phyloP scores from a whole-genome alignment of 2,329 filamentous ascomycete genomes.

The Aspergillus sp. region DNA sequence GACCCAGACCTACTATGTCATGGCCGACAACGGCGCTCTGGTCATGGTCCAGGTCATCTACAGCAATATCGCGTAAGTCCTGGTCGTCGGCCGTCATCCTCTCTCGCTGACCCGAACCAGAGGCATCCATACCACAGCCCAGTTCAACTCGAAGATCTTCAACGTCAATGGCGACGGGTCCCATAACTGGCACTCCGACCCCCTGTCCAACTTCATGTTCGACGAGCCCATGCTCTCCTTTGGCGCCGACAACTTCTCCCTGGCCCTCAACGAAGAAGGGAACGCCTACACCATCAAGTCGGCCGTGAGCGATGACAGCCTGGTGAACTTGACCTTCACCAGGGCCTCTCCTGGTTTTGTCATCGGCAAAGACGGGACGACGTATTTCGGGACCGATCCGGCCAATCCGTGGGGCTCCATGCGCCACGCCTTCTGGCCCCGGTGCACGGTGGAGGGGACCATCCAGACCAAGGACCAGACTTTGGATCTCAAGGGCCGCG shows the following conservation, averaged over 20 bases:
- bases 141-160: slow-evolving; percentile 93
- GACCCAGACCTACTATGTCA: slow-evolving; percentile 89
- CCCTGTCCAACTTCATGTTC: slow-evolving; percentile 69
- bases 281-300: slow-evolving; percentile 83
- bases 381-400: slow-evolving; percentile 77
- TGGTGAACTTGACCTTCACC: slow-evolving; percentile 79
- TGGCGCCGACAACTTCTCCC: slow-evolving; percentile 73
- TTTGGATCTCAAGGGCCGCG: slow-evolving; percentile 71
- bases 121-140: slow-evolving; percentile 78
- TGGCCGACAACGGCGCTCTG: slow-evolving; percentile 65
- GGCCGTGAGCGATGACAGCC: slow-evolving; percentile 64
- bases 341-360: slow-evolving; percentile 71
- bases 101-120: slow-evolving; percentile 38
- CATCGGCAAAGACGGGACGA: slow-evolving; percentile 73
- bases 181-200: slow-evolving; percentile 74
- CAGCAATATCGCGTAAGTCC: slow-evolving; percentile 81
- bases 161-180: slow-evolving; percentile 62
- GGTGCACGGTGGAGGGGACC: slow-evolving; percentile 69
- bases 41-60: slow-evolving; percentile 88
- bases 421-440: slow-evolving; percentile 90
- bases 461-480: slow-evolving; percentile 75
- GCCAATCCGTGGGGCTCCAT: slow-evolving; percentile 83
- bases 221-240: slow-evolving; percentile 75
- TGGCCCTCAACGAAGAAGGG: slow-evolving; percentile 80
- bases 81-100: background rate